These are phyloP conservation scores for Paecilomyces sp. DNA, from an alignment of 2,329 filamentous ascomycete species.

Conservation along the genomic window DNA sequence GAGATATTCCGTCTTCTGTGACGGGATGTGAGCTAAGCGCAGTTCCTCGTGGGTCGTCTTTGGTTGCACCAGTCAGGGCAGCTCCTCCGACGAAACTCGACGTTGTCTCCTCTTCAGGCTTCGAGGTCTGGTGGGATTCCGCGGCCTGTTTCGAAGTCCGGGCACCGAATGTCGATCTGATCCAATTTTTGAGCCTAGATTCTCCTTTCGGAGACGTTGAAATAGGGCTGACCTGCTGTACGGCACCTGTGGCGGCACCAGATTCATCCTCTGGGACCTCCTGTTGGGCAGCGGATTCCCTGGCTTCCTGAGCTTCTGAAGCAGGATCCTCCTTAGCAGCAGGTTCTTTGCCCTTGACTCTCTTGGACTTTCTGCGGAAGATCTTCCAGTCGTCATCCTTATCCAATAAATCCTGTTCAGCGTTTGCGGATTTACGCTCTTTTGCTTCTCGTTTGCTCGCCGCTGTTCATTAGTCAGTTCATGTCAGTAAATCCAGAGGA, in stretches of 20 bases:
- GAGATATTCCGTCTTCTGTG: conserved; percentile 14
- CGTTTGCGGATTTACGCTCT: conserved; percentile 11
- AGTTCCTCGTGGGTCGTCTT: conserved; percentile 12
- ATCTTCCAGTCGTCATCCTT: conserved; percentile 8
- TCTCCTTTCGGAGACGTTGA: conserved; percentile 18
- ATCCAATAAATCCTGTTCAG: not conserved
- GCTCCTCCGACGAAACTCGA: conserved; percentile 16
- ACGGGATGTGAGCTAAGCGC: conserved; percentile 27
- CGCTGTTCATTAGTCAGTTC: conserved; percentile 6
- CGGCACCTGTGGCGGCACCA: conserved; percentile 2
- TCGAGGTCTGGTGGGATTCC: conserved; percentile 6
- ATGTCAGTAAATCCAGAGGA: not conserved
- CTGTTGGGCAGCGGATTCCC: not conserved
- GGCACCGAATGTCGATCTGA: conserved; percentile 20
- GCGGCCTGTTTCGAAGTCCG: conserved; percentile 17
- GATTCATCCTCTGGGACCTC: not conserved
- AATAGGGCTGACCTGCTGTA: conserved; percentile 2
- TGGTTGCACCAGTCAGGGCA: conserved; percentile 7
- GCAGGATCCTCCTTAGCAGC: conserved; percentile 1
- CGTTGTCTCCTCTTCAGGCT: not conserved
- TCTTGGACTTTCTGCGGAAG: conserved; percentile 21
- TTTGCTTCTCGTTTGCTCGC: conserved; percentile 12
- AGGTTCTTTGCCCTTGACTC: conserved; percentile 8
- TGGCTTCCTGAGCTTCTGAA: not conserved
- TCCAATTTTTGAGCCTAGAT: conserved; percentile 28